Evolutionary conservation across 768 basidiomycete genomes (phyloP).

Genomic region (Neoboletus brunneissimus): DNA sequence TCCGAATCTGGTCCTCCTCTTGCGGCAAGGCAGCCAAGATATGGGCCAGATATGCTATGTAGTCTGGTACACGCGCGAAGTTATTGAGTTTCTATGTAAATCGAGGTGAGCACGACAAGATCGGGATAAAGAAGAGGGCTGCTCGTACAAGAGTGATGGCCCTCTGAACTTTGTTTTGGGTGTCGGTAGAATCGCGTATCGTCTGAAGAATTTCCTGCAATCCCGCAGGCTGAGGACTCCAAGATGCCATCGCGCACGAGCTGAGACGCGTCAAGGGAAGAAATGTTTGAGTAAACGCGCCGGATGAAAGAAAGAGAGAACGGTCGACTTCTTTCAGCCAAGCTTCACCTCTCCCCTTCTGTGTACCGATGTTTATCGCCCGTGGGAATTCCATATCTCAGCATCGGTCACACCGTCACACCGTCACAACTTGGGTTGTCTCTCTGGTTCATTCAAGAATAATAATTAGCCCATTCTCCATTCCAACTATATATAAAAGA

Average conservation of each 20-base stretch:
- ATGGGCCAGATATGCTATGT: slow-evolving; percentile 93
- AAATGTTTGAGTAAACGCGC: slow-evolving; percentile 28
- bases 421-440: slow-evolving; percentile 1
- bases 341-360: slow-evolving; percentile 11
- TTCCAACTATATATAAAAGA: neutral
- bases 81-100: slow-evolving; percentile 73
- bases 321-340: slow-evolving; percentile 12
- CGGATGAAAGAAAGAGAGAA: slow-evolving; percentile 27
- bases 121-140: slow-evolving; percentile 17
- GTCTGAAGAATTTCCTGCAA: slow-evolving; percentile 91
- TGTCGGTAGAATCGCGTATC: slow-evolving; percentile 87
- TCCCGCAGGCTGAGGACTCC: slow-evolving; percentile 82
- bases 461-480: neutral
- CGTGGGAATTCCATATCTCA: slow-evolving; percentile 36
- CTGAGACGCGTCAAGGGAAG: slow-evolving; percentile 27
- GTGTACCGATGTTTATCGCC: slow-evolving; percentile 37
- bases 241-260: slow-evolving; percentile 56
- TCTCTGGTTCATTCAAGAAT: neutral
- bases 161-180: slow-evolving; percentile 67
- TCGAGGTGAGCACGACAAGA: slow-evolving; percentile 19
- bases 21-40: slow-evolving; percentile 78
- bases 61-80: slow-evolving; percentile 87
- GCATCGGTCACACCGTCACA: slow-evolving; percentile 32
- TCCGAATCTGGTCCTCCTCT: slow-evolving; percentile 90
- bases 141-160: slow-evolving; percentile 74